Evolutionary conservation across 139 green algal species (phyloP).

Genomic region (Chlorella sp.): DNA sequence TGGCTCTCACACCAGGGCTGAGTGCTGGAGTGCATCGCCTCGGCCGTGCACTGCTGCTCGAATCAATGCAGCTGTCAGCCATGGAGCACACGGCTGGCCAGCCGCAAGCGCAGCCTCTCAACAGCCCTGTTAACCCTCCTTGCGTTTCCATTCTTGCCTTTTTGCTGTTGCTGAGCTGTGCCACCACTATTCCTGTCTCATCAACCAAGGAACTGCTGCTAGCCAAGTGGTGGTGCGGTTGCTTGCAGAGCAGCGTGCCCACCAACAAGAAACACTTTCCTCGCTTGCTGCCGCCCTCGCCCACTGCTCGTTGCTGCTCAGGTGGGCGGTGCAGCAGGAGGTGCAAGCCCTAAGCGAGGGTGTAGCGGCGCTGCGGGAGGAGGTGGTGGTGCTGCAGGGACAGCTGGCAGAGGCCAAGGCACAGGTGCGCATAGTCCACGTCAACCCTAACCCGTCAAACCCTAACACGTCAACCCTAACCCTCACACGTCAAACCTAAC

Average conservation of each 20-base stretch:
- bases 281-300: not conserved
- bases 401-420: not conserved
- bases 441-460: too few relatives aligned
- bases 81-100: not conserved
- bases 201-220: not conserved
- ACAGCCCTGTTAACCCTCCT: too few relatives aligned
- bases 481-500: too few relatives aligned
- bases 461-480: too few relatives aligned
- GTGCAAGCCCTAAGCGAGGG: not conserved
- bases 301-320: not conserved
- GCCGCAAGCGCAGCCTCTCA: not conserved
- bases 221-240: not conserved
- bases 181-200: not conserved
- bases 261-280: too few relatives aligned
- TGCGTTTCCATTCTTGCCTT: too few relatives aligned
- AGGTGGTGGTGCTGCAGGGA: not conserved
- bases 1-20: not conserved
- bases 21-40: not conserved
- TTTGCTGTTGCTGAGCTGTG: too few relatives aligned
- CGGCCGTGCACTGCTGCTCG: not conserved
- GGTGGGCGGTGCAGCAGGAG: conserved; percentile 11
- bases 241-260: not conserved
- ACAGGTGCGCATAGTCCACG: conserved; percentile 7
- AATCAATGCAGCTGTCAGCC: not conserved
- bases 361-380: not conserved